Base-by-base conservation (phyloP, 1,284 basidiomycete genomes). In the Trichosporon sp. region DNA sequence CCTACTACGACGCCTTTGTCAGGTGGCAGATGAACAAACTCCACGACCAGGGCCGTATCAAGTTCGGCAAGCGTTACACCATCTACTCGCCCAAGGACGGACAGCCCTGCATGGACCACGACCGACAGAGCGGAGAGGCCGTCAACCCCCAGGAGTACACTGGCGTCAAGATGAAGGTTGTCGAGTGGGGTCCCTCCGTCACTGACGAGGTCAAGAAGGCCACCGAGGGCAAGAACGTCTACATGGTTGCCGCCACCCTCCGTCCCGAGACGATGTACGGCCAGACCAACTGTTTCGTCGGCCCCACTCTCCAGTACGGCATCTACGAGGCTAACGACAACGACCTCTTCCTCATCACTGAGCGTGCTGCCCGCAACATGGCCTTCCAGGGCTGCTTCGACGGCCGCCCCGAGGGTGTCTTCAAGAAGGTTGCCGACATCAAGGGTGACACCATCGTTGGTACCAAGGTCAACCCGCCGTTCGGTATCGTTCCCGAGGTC, bases 91-190 rank as follows among this genome's bases (percentile, higher is more conserved):
- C 94, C n/a, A 98, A 98, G 84, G 97, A 99, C 79, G 95, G 94
- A 8, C 97, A 99, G 83, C 96, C 97, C 0, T 99, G 97, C 83
- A 99, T 99, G 97, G 97, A 99, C 85, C 97, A 99, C 86, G 97
- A 99, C 84, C 92, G 97, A 74, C 89, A 90, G 70, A 94, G 94
- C 75, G 97, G 97, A 65, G 97, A 99, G 85, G 96, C 92, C 68
- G 87, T 97, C 70, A 94, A 94, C 16, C 96, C 97, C 6, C 95
- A 97, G 80, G 96, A 99, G 83, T 99, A 99, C 86, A 95, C 96
- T 14, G 92, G 88, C 19, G 86, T 99, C 82, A 98, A 98, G 87
- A 95, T 98, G 93, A 90, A 93, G 84, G 93, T 98, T 2, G 85
- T 91, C 14, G 87, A 93, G 75, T 97, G 93, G 92, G 84, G 85